Evolutionary conservation across 2,329 filamentous ascomycete species (phyloP), one percentile per base, ranked within the genome.

Genomic region (Colletotrichum viniferum): DNA sequence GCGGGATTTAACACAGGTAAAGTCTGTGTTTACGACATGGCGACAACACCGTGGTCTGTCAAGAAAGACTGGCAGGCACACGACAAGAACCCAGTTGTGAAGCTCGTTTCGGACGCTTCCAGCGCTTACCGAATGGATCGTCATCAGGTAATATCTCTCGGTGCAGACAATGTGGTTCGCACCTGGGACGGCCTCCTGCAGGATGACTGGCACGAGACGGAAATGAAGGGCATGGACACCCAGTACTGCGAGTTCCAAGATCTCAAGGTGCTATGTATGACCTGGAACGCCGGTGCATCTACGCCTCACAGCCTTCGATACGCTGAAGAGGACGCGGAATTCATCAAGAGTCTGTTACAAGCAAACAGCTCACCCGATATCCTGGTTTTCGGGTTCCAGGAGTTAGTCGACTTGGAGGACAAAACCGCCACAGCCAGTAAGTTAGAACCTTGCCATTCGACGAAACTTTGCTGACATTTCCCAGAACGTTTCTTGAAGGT

Each of bases 21-120:
- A 89, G 92, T 98, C 36, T 97, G 95, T 80, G 94, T 98, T 9
- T 99, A 98, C 84, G 96, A 99, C 83, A 94, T 95, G 13, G 90
- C 88, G 12, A 90, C 91, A 34, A 92, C 90, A n/a, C 96, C 96
- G 0, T 99, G 97, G 97, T 90, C 90, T 24, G 92, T 98, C 30
- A 93, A 95, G 85, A 99, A 99, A 83, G 96, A 98, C 81, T 99
- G 97, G 96, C 92, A 93, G 78, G 96, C 95, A 4, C 97, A 98
- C 81, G 93, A 95, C 8, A 76, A 76, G 34, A 94, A 94, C 77
- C 94, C 96, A 0, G 93, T 98, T 9, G 90, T 94, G 62, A 93
- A 92, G 73, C 91, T 99, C 74, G 85, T 94, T 14, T 91, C 94
- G 3, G 97, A 99, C 82, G 88, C 90, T 2, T 94, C 95, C 38